Conservation (phyloP, 352 stramenopile species). For the Stramenopiles sp. region DNA sequence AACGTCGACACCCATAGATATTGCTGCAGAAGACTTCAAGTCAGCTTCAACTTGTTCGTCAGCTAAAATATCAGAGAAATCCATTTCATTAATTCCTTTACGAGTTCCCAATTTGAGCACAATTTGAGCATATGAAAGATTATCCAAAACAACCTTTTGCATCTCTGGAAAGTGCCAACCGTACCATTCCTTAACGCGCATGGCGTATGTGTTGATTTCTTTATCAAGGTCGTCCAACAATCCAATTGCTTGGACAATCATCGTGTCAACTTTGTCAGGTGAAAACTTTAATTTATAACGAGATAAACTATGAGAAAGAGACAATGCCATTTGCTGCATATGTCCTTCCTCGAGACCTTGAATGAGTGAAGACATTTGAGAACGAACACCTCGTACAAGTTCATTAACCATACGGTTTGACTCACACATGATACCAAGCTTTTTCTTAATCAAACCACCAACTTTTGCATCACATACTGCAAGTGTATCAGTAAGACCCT, state of each 20-base stretch:
- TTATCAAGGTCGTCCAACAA: constrained; percentile 99
- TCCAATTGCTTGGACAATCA: constrained; percentile 99
- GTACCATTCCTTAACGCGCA: constrained; percentile 98
- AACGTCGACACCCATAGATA: constrained; percentile 98
- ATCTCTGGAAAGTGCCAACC: constrained; percentile 99
- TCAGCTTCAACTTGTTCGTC: constrained; percentile 58
- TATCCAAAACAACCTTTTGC: constrained; percentile 96
- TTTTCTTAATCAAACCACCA: constrained; percentile 82
- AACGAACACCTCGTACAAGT: constrained; percentile 69
- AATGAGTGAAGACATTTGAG: constrained; percentile 88
- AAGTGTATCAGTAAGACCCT: constrained; percentile 75
- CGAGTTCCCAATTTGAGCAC: constrained; percentile 22
- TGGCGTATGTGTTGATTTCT: constrained; percentile 99
- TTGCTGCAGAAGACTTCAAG: constrained; percentile 67
- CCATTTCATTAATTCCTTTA: constrained; percentile 48
- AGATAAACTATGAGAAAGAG: constrained; percentile 94
- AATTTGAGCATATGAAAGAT: constrained; percentile 89
- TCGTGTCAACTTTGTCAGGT: constrained; percentile 94
- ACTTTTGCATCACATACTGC: constrained; percentile 84
- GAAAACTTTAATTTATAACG: constrained; percentile 98
- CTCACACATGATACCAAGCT: constrained; percentile 59
- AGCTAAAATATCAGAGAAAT: constrained; percentile 45
- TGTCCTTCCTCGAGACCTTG: constrained; percentile 79
- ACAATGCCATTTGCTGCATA: constrained; percentile 82
- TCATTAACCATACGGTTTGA: constrained; percentile 56